These are phyloP conservation scores for Zygnema cylindricum DNA, from an alignment of 139 green algal species.

Conservation along the genomic window DNA sequence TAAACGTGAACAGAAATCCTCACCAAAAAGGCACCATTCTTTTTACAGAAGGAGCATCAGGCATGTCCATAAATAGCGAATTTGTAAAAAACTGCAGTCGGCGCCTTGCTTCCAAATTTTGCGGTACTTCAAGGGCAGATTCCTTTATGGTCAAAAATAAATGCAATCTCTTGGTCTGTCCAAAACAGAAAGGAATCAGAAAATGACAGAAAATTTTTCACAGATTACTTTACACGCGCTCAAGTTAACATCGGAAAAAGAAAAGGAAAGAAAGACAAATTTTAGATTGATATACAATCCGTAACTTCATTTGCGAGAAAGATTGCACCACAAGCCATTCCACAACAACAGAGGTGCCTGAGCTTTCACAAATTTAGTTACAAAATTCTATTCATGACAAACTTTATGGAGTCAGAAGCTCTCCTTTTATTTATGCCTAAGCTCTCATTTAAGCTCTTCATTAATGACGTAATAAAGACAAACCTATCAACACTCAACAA, in stretches of 20 bases:
- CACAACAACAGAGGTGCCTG: too few relatives aligned
- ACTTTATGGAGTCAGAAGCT: too few relatives aligned
- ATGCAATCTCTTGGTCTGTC: conserved; percentile 49
- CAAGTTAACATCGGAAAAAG: not conserved
- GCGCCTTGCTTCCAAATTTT: conserved; percentile 55
- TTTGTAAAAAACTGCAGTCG: conserved; percentile 59
- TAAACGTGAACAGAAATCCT: too few relatives aligned
- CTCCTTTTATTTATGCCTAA: too few relatives aligned
- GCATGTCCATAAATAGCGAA: conserved; percentile 64
- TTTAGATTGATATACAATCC: too few relatives aligned
- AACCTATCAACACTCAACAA: too few relatives aligned
- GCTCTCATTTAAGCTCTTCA: too few relatives aligned
- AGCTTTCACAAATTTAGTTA: too few relatives aligned
- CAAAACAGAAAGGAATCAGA: too few relatives aligned
- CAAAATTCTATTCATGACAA: too few relatives aligned
- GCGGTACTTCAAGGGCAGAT: conserved; percentile 43
- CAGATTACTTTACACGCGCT: not conserved
- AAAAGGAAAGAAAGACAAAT: not conserved
- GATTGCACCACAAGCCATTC: not conserved
- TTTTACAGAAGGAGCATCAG: conserved; percentile 26
- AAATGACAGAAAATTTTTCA: not conserved
- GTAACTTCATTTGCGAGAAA: conserved; percentile 11
- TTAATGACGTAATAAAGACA: too few relatives aligned
- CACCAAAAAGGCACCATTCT: conserved; percentile 48
- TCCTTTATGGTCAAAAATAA: conserved; percentile 59